Evolutionary conservation across 257 asterid species (phyloP).

Genomic region (Scutellaria baicalensis): DNA sequence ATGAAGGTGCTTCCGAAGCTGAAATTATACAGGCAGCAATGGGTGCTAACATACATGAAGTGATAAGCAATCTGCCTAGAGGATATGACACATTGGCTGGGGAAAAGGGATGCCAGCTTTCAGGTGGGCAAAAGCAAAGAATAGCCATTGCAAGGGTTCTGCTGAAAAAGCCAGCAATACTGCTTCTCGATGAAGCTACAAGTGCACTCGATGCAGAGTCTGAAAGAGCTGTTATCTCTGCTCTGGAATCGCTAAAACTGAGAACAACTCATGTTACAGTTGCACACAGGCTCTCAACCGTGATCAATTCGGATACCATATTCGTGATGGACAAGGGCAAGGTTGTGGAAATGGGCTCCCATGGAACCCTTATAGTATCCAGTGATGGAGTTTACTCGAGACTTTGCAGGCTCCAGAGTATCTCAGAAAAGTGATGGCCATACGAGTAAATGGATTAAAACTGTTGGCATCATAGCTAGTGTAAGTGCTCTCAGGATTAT

Average conservation of each 20-base stretch:
- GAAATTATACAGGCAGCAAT: constrained; percentile 56
- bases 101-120: constrained; percentile 77
- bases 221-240: constrained; percentile 49
- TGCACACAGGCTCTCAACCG: constrained; percentile 78
- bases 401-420: constrained; percentile 51
- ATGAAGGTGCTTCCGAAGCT: constrained; percentile 62
- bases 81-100: constrained; percentile 67
- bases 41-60: constrained; percentile 62
- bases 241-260: constrained; percentile 41
- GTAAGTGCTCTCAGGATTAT: neutral
- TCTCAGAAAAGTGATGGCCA: constrained; percentile 18
- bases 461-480: neutral
- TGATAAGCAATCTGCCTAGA: constrained; percentile 56
- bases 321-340: constrained; percentile 67
- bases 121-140: constrained; percentile 83
- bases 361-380: constrained; percentile 43
- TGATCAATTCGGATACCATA: constrained; percentile 55
- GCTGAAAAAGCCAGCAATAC: constrained; percentile 55
- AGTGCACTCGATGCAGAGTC: constrained; percentile 84
- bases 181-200: constrained; percentile 83
- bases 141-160: constrained; percentile 66
- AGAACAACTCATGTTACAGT: constrained; percentile 51
- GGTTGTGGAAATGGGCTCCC: constrained; percentile 62
- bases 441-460: neutral
- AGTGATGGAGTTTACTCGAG: constrained; percentile 57